Evolutionary conservation across 371 early-diverging fungal genomes (phyloP), one percentile per base, ranked within the genome.

Genomic region (Mucor velutinosus): DNA sequence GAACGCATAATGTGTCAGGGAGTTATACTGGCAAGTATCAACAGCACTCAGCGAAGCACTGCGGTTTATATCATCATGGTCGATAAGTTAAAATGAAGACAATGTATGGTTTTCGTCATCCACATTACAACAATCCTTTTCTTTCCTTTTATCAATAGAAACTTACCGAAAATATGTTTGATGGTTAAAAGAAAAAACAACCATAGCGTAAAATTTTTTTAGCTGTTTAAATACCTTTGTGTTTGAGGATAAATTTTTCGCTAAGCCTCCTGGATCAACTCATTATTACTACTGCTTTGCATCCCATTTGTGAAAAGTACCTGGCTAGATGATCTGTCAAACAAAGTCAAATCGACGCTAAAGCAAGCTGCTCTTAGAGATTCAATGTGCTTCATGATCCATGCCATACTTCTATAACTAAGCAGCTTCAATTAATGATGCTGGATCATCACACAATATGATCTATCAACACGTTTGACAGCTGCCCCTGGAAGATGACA

Each of bases 11-110:
- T 53, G 63, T 53, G 76, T 76, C 76, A 71, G 76, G 74, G 66
- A 73, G 67, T 70, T 76, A 76, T 76, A 76, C 76, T 76, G 76
- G 76, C 76, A 76, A 76, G 76, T 76, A 76, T 76, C 76, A 71
- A 73, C 76, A 73, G 74, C 74, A 69, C 76, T 76, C 76, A 76
- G 76, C 76, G 76, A 76, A 76, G 76, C 74, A 68, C 74, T 73
- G 76, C 74, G 76, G 76, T 53, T 76, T 76, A 64, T 73, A 64
- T 76, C 76, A 70, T 68, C 76, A 76, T 73, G 76, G 76, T 76
- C 76, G 76, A 76, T 76, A 76, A 71, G 76, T 61, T 73, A 70
- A 73, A 69, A 68, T 76, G 76, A 76, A 76, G 76, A 76, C 76
- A 70, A 73, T 55, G 61, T 64, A 67, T 57, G 14, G 49, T 70